phyloP scores from a whole-genome alignment of 2,329 filamentous ascomycete genomes.

The Diaporthe velutina region DNA sequence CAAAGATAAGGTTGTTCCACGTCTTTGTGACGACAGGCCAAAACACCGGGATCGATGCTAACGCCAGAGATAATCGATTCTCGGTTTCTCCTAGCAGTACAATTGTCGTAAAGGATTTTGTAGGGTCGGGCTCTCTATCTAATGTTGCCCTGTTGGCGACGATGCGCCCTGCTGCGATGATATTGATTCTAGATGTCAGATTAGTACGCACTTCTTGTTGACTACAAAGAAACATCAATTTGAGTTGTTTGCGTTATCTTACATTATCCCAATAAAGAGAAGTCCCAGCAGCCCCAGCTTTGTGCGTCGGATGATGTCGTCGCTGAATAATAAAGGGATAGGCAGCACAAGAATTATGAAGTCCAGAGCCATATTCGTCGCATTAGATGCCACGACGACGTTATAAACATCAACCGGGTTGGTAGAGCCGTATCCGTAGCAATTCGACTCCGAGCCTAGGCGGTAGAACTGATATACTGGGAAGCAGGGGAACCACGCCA shows the following conservation, averaged over 20 bases:
- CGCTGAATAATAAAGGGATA: not conserved
- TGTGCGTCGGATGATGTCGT: not conserved
- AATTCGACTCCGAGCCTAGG: not conserved
- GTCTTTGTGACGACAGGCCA: constrained; percentile 12
- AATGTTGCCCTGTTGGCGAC: not conserved
- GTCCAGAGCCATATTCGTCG: constrained; percentile 8
- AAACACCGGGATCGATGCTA: constrained; percentile 1
- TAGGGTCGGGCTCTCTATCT: not conserved
- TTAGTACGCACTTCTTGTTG: not conserved
- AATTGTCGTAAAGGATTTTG: not conserved
- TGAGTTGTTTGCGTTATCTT: not conserved
- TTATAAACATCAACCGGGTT: not conserved
- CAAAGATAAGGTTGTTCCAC: constrained; percentile 8
- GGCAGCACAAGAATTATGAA: not conserved
- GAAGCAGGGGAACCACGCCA: constrained; percentile 9
- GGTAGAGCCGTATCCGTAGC: constrained; percentile 2
- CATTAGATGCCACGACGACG: not conserved
- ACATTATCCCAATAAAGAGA: not conserved
- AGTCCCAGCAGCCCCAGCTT: not conserved
- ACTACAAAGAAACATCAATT: not conserved
- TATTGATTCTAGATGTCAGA: not conserved
- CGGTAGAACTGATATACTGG: not conserved
- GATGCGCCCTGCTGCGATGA: constrained; percentile 1
- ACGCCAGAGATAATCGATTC: not conserved
- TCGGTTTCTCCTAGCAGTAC: not conserved